These are phyloP conservation scores for Areca catechu DNA, from an alignment of 176 grass and related monocot genomes.

Conservation along the genomic window DNA sequence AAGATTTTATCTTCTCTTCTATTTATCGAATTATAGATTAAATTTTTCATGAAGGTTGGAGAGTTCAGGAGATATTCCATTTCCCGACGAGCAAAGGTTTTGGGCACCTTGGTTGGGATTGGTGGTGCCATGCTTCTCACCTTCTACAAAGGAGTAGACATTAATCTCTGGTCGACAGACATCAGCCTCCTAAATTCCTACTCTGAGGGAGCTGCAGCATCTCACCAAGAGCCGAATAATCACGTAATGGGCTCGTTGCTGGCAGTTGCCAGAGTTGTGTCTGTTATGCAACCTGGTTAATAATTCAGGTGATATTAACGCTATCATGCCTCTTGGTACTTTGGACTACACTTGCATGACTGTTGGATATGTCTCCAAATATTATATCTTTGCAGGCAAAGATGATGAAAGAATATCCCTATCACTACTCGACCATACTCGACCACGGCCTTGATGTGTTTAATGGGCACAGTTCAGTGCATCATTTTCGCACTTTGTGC, in stretches of 20 bases:
- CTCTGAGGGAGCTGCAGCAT: neutral
- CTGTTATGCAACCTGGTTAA: conserved; percentile 68
- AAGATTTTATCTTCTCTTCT: neutral
- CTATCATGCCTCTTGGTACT: too few relatives aligned
- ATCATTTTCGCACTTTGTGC: conserved; percentile 35
- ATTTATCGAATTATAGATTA: neutral
- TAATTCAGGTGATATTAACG: conserved; percentile 37
- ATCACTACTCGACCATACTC: conserved; percentile 76
- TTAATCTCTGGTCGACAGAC: conserved; percentile 38
- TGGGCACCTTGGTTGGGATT: conserved; percentile 57
- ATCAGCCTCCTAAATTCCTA: conserved; percentile 28
- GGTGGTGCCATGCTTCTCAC: conserved; percentile 88
- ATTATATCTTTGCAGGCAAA: conserved; percentile 27
- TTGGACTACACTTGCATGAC: neutral
- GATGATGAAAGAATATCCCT: conserved; percentile 42
- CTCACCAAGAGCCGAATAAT: conserved; percentile 18
- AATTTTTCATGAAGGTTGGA: conserved; percentile 31
- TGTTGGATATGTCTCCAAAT: neutral
- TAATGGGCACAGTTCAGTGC: neutral
- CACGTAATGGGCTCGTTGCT: conserved; percentile 42
- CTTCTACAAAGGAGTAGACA: conserved; percentile 64
- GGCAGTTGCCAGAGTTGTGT: conserved; percentile 37
- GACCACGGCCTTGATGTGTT: conserved; percentile 68
- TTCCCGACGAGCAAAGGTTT: conserved; percentile 57
- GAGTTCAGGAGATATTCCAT: conserved; percentile 28